phyloP scores from a whole-genome alignment of 2,329 filamentous ascomycete species.

The Trichoderma sp. region DNA sequence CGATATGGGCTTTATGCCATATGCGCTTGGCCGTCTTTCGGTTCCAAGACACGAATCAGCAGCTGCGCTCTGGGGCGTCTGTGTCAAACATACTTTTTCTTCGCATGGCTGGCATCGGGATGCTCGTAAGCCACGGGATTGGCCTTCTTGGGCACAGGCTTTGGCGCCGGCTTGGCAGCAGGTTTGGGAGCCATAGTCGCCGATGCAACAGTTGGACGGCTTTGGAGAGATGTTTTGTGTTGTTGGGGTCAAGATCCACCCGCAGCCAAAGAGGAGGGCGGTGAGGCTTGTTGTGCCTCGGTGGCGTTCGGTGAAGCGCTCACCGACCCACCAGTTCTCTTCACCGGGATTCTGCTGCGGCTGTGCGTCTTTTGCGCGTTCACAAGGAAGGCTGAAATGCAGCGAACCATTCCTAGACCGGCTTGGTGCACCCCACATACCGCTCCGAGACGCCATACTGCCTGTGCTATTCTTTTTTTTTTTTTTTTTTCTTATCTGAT shows the following conservation, averaged over 20 bases:
- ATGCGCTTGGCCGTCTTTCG: constrained; percentile 50
- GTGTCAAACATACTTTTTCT: constrained; percentile 44
- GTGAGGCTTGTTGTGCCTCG: constrained; percentile 20
- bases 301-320: constrained; percentile 20
- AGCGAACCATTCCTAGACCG: not conserved
- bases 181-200: not conserved
- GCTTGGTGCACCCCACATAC: not conserved
- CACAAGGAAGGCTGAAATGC: not conserved
- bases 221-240: constrained; percentile 18
- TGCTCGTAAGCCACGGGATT: constrained; percentile 41
- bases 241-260: constrained; percentile 23
- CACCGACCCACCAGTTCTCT: constrained; percentile 20
- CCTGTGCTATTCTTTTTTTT: not conserved
- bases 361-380: too few relatives aligned
- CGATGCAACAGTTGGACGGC: too few relatives aligned
- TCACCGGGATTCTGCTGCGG: constrained; percentile 34
- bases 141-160: constrained; percentile 23
- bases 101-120: constrained; percentile 48
- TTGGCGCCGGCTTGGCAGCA: not conserved
- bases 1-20: constrained; percentile 66
- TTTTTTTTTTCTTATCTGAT: not conserved
- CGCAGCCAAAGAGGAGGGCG: constrained; percentile 10
- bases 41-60: constrained; percentile 8
- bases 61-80: not conserved
- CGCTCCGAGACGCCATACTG: not conserved